Evolutionary conservation across 1,139 yeast genomes (phyloP).

Genomic region (Candida tunisiensis): DNA sequence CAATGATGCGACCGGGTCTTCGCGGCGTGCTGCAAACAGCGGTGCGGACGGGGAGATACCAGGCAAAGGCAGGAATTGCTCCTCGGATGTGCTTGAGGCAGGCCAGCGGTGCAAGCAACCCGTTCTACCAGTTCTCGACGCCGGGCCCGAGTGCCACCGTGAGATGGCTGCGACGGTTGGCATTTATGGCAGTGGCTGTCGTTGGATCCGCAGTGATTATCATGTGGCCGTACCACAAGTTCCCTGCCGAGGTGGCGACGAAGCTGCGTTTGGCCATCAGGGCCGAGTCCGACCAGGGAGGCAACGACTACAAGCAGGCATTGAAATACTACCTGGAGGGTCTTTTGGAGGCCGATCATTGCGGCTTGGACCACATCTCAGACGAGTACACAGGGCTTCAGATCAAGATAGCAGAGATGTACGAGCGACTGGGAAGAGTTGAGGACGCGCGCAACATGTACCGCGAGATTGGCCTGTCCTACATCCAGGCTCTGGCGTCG

Average conservation of each 20-base stretch:
- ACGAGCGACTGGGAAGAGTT: slow-evolving; percentile 41
- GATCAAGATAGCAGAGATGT: slow-evolving; percentile 75
- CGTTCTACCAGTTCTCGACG: no score
- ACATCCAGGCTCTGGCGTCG: slow-evolving; percentile 30
- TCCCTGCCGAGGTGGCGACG: slow-evolving; percentile 45
- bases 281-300: slow-evolving; percentile 60
- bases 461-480: slow-evolving; percentile 48
- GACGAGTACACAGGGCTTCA: slow-evolving; percentile 79
- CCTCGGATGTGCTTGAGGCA: no score
- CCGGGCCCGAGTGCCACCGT: no score
- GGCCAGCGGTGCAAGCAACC: no score
- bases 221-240: slow-evolving; percentile 22
- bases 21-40: no score
- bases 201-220: no score
- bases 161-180: no score
- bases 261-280: slow-evolving; percentile 58
- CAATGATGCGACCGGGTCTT: no score
- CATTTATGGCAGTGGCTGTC: no score
- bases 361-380: slow-evolving; percentile 35
- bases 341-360: slow-evolving; percentile 25
- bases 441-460: slow-evolving; percentile 52
- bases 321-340: slow-evolving; percentile 48
- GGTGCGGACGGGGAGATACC: no score
- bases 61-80: no score
- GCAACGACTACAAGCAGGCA: slow-evolving; percentile 49